Conservation (phyloP, 1,139 yeast species). For the Suhomyces choctaworum region DNA sequence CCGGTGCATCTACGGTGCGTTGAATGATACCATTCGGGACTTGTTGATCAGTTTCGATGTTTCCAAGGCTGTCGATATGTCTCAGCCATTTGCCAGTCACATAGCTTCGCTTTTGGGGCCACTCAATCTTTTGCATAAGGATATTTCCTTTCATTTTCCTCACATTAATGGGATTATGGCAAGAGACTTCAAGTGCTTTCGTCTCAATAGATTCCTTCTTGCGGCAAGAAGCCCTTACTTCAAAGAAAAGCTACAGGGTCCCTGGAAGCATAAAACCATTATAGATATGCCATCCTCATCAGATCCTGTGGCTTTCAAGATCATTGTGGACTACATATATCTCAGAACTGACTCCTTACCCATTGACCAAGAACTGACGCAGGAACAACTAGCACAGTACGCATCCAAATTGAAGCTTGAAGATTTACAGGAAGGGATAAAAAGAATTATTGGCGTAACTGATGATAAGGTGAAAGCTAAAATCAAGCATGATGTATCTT, state of each 20-base stretch:
- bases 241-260: constrained; percentile 22
- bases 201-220: constrained; percentile 42
- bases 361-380: constrained; percentile 23
- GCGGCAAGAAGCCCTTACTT: constrained; percentile 39
- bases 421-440: constrained; percentile 37
- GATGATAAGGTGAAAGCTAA: constrained; percentile 36
- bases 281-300: constrained; percentile 26
- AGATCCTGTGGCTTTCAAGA: constrained; percentile 31
- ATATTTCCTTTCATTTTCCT: constrained; percentile 35
- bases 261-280: constrained; percentile 26
- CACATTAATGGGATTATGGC: constrained; percentile 18
- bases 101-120: constrained; percentile 50
- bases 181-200: constrained; percentile 21
- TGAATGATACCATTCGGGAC: constrained; percentile 63
- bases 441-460: constrained; percentile 15
- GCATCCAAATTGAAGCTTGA: constrained; percentile 38
- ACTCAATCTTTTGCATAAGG: constrained; percentile 32
- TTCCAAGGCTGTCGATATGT: constrained; percentile 63
- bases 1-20: constrained; percentile 75
- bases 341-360: constrained; percentile 36
- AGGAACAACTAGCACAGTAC: constrained; percentile 26
- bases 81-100: constrained; percentile 77
- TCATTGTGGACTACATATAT: constrained; percentile 54
- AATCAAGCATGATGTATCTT: constrained; percentile 46
- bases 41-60: constrained; percentile 62